A percentile compares a stretch with the other conserved stretches of the same genome.
These are phyloP conservation scores for Castanea sativa DNA, from an alignment of 306 rosid genomes.

Conservation along the genomic window DNA sequence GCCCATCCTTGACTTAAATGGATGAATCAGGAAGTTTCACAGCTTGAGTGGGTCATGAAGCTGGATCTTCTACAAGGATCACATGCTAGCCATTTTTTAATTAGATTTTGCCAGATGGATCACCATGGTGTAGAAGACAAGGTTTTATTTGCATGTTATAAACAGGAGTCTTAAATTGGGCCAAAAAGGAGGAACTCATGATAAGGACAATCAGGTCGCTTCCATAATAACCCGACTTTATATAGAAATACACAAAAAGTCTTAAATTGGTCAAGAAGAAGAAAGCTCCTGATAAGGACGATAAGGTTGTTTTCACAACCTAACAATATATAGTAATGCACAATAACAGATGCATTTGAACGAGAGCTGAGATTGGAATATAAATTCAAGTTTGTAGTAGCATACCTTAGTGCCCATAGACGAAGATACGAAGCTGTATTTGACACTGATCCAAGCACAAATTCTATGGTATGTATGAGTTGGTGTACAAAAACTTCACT, in stretches of 20 bases:
- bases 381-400: conserved; percentile 12
- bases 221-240: neutral
- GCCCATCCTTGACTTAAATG: neutral
- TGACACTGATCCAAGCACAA: conserved; percentile 95
- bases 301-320: too few species aligned
- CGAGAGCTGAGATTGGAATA: neutral
- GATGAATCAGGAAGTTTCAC: neutral
- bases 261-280: too few species aligned
- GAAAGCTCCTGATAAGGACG: too few species aligned
- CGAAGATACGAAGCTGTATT: conserved; percentile 98
- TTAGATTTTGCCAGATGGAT: neutral
- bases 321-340: neutral
- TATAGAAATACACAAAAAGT: neutral
- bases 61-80: neutral
- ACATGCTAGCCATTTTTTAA: neutral
- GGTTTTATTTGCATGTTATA: neutral
- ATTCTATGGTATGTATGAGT: conserved; percentile 94
- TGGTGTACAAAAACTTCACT: conserved; percentile 93
- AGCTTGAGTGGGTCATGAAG: neutral
- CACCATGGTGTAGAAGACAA: neutral
- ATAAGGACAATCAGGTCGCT: neutral
- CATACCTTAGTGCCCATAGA: conserved; percentile 94
- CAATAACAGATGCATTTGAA: neutral
- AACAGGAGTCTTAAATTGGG: neutral
- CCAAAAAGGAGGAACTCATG: neutral